Percentiles rank a stretch among this genome's conserved stretches.
Evolutionary conservation across 768 basidiomycete species (phyloP).

Genomic region (Agrocybe praecox): DNA sequence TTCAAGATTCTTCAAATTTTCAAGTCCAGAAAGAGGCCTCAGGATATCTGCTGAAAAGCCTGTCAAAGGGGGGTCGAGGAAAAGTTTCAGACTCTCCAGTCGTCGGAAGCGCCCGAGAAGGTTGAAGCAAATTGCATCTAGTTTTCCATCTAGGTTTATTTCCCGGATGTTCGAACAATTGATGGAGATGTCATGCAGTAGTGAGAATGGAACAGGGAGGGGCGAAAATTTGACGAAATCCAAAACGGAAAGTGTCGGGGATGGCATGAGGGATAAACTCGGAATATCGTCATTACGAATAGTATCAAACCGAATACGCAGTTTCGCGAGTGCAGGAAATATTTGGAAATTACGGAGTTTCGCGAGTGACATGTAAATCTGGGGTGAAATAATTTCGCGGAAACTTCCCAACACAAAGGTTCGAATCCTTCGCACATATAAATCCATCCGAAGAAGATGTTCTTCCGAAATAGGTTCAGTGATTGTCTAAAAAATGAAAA

Average conservation of each 20-base stretch:
- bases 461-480: neutral
- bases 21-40: too few species aligned
- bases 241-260: neutral
- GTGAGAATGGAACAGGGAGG: too few species aligned
- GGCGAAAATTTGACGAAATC: too few species aligned
- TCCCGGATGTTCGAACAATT: too few species aligned
- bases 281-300: neutral
- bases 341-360: neutral
- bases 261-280: neutral
- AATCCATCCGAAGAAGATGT: neutral
- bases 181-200: too few species aligned
- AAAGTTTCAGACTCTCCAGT: too few species aligned
- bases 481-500: neutral
- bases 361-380: neutral
- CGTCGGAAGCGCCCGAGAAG: too few species aligned
- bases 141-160: too few species aligned
- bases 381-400: neutral
- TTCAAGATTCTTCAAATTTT: too few species aligned
- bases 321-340: neutral
- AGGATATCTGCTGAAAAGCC: too few species aligned
- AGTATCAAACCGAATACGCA: neutral
- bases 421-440: constrained; percentile 1
- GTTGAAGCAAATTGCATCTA: too few species aligned
- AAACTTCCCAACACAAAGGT: neutral
- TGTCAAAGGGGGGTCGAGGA: too few species aligned